Percentiles rank a stretch among this genome's conserved stretches.
These are phyloP conservation scores for Calonectria multiphialidica DNA, from an alignment of 2,329 filamentous ascomycete genomes.

Conservation along the genomic window DNA sequence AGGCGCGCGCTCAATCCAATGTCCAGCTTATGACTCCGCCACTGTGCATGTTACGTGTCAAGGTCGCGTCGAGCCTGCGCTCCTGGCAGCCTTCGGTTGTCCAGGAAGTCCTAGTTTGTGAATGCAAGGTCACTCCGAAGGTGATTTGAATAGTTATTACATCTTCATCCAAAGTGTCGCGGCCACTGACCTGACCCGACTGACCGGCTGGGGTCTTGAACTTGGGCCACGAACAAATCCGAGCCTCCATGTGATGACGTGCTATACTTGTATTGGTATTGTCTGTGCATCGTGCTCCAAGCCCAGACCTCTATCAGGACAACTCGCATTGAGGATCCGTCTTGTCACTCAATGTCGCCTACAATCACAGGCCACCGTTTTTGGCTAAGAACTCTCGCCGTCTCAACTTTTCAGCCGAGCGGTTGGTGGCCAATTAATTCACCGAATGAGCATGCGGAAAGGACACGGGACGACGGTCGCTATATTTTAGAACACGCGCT, in stretches of 20 bases:
- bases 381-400: background rate
- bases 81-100: background rate
- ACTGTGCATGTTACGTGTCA: constrained; percentile 1
- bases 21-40: background rate
- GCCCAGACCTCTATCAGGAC: background rate
- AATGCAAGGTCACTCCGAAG: background rate
- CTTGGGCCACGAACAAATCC: background rate
- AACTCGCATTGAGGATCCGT: background rate
- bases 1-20: background rate
- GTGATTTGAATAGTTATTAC: background rate
- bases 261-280: background rate
- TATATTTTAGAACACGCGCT: background rate
- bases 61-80: constrained; percentile 22
- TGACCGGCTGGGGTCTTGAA: background rate
- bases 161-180: background rate
- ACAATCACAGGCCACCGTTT: background rate
- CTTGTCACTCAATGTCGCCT: background rate
- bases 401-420: background rate
- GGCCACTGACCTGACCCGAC: background rate
- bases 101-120: background rate
- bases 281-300: background rate
- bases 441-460: background rate
- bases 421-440: background rate
- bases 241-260: background rate
- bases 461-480: no score